Conservation (phyloP, 2,329 filamentous ascomycete species). For the Colletotrichum horii region DNA sequence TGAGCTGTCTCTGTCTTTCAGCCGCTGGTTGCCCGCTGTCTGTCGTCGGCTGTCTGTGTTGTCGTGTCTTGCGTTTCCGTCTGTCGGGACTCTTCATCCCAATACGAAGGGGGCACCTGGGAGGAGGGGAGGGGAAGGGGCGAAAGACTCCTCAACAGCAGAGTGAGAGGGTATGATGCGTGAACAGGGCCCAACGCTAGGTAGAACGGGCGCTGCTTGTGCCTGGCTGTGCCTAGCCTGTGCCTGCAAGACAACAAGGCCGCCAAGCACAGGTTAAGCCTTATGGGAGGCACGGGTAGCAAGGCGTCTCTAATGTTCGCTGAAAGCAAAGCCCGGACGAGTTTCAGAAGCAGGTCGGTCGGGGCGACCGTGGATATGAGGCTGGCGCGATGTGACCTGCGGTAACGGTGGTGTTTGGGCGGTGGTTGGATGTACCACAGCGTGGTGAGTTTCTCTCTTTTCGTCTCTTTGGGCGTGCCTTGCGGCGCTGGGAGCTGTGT, state of each 20-base stretch:
- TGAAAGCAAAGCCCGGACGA: background rate
- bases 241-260: background rate
- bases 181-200: background rate
- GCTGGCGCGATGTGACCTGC: background rate
- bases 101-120: background rate
- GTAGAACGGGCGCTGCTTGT: background rate
- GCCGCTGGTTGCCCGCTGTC: background rate
- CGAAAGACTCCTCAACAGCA: background rate
- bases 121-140: background rate
- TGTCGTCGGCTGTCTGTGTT: background rate
- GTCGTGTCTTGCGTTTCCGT: background rate
- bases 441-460: background rate
- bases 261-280: background rate
- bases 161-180: background rate
- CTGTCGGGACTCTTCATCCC: background rate
- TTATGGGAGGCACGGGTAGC: background rate
- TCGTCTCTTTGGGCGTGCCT: background rate
- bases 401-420: background rate
- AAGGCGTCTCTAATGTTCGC: background rate
- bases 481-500: background rate
- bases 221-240: background rate
- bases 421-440: background rate
- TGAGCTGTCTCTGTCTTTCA: background rate
- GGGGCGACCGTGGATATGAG: background rate
- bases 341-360: constrained; percentile 21